Evolutionary conservation across 2,329 filamentous ascomycete genomes (phyloP).

Genomic region (Xylariaceae sp.): DNA sequence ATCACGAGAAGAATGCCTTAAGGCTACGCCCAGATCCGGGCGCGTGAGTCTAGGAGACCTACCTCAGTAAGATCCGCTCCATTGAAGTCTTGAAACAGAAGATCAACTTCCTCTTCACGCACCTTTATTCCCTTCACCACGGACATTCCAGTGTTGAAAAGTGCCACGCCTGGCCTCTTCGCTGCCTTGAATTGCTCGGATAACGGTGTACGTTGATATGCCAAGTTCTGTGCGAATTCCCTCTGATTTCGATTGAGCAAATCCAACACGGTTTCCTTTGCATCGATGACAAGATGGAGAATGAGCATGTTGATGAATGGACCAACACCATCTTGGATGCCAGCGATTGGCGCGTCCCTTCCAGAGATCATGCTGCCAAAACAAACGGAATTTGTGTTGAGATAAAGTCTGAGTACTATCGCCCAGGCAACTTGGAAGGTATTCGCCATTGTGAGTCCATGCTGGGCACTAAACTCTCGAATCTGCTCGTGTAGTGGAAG

Average conservation of each 20-base stretch:
- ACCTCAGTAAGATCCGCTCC: constrained; percentile 2
- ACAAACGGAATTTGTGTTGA: constrained; percentile 2
- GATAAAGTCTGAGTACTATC: constrained; percentile 1
- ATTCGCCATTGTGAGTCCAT: constrained; percentile 5
- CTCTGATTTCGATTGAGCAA: constrained; percentile 1
- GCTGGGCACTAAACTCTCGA: background rate
- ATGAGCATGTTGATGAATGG: constrained; percentile 11
- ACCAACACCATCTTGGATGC: constrained; percentile 7
- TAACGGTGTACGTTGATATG: constrained; percentile 7
- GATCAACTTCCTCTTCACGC: background rate
- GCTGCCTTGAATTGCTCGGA: constrained; percentile 2
- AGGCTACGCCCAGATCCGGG: background rate
- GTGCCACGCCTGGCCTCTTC: background rate
- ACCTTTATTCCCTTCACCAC: background rate
- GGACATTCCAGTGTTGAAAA: constrained; percentile 13
- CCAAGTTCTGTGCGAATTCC: constrained; percentile 5
- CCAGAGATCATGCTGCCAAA: constrained; percentile 10
- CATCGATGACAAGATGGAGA: background rate
- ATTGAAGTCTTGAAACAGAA: constrained; percentile 2
- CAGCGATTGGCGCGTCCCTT: constrained; percentile 3
- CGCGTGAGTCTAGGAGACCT: background rate
- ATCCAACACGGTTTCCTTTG: background rate
- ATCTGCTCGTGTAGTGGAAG: background rate
- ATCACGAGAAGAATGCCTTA: background rate
- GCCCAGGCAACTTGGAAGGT: constrained; percentile 12